Evolutionary conservation across 257 asterid genomes (phyloP).

Genomic region (Forsythia suspensa): DNA sequence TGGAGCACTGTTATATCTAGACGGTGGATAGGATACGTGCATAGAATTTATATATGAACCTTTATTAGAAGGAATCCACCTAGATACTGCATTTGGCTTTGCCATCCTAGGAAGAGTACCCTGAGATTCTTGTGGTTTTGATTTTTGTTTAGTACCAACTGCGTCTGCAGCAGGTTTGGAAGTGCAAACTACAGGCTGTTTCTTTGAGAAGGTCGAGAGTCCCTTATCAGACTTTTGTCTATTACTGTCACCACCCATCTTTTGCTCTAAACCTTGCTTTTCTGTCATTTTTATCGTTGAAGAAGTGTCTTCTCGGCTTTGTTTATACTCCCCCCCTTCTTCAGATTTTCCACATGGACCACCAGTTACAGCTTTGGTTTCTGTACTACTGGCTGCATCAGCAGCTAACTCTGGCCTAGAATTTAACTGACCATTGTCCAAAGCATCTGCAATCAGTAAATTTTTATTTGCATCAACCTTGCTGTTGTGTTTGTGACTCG

Average conservation of each 20-base stretch:
- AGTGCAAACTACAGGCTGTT: slow-evolving; percentile 42
- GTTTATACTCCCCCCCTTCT: slow-evolving; percentile 45
- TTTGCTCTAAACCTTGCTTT: slow-evolving; percentile 51
- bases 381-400: slow-evolving; percentile 37
- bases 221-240: slow-evolving; percentile 31
- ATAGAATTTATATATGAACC: slow-evolving; percentile 90
- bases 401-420: slow-evolving; percentile 29
- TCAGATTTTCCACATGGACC: slow-evolving; percentile 39
- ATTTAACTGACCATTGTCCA: slow-evolving; percentile 31
- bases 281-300: slow-evolving; percentile 45
- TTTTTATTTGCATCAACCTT: slow-evolving; percentile 28
- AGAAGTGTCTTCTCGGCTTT: slow-evolving; percentile 37
- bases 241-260: slow-evolving; percentile 44
- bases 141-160: slow-evolving; percentile 46
- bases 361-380: slow-evolving; percentile 25
- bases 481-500: slow-evolving; percentile 37
- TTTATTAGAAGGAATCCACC: slow-evolving; percentile 95
- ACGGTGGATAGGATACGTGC: slow-evolving; percentile 92
- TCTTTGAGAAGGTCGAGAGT: slow-evolving; percentile 34
- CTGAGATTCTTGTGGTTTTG: slow-evolving; percentile 63
- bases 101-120: slow-evolving; percentile 55
- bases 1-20: slow-evolving; percentile 91
- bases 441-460: not conserved
- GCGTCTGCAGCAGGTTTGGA: slow-evolving; percentile 54
- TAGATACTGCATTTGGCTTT: slow-evolving; percentile 76